Percentiles rank a stretch among this genome's conserved stretches.
Evolutionary conservation across 2,329 filamentous ascomycete species (phyloP).

Genomic region (Raffaelea albimanens): DNA sequence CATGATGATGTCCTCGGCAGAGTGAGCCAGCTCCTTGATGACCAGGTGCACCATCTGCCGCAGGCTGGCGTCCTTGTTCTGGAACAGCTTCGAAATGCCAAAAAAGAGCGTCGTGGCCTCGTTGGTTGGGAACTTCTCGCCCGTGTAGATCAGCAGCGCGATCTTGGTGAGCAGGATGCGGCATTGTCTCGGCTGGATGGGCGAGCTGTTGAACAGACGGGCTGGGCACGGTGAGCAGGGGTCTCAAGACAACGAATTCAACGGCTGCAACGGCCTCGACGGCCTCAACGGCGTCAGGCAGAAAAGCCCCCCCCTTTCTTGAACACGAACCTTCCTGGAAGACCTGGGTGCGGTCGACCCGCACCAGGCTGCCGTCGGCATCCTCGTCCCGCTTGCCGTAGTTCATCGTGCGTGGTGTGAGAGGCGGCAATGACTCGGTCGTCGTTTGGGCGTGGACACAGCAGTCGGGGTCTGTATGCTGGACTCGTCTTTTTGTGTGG

Average conservation of each 20-base stretch:
- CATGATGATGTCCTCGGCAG: conserved; percentile 98
- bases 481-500: conserved; percentile 6
- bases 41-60: conserved; percentile 98
- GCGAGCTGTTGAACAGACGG: conserved; percentile 94
- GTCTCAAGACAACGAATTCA: conserved; percentile 8
- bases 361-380: conserved; percentile 84
- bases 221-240: no score
- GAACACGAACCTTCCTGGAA: conserved; percentile 83
- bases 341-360: conserved; percentile 94
- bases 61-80: conserved; percentile 96
- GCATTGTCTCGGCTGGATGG: conserved; percentile 94
- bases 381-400: conserved; percentile 99
- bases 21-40: conserved; percentile 93
- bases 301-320: neutral
- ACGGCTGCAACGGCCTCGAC: no score
- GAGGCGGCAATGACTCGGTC: conserved; percentile 2
- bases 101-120: conserved; percentile 98
- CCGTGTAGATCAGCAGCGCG: conserved; percentile 88
- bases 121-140: conserved; percentile 92
- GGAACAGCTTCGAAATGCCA: conserved; percentile 97
- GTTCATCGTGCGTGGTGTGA: conserved; percentile 59
- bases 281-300: no score
- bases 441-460: neutral
- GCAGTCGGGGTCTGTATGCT: neutral
- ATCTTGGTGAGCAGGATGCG: conserved; percentile 97